Percentiles rank a stretch among this genome's conserved stretches.
These are phyloP conservation scores for Entophlyctis helioformis DNA, from an alignment of 192 early-diverging fungal genomes.

Conservation along the genomic window DNA sequence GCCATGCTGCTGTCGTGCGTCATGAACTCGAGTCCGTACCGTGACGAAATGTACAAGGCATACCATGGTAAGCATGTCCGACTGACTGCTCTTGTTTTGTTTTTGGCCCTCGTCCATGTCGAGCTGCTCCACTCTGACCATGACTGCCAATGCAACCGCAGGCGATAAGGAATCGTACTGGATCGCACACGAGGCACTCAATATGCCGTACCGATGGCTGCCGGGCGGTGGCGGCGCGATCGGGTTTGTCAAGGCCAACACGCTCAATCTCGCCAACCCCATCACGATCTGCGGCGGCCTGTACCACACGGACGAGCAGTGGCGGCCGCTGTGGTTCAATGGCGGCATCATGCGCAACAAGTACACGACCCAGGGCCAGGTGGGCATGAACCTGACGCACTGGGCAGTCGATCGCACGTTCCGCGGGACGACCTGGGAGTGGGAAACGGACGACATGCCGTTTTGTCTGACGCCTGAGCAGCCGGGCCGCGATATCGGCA, in stretches of 20 bases:
- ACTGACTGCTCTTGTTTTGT: slow-evolving; percentile 1
- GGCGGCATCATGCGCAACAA: slow-evolving; percentile 22
- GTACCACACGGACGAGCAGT: slow-evolving; percentile 8
- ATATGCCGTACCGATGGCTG: slow-evolving; percentile 34
- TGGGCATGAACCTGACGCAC: background rate
- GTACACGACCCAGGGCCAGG: background rate
- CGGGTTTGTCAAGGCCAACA: slow-evolving; percentile 13
- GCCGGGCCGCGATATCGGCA: no score
- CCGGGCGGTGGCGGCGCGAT: slow-evolving; percentile 38
- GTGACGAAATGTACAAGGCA: background rate
- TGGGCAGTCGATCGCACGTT: slow-evolving; percentile 4
- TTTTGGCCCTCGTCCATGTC: no score
- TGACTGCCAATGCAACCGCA: background rate
- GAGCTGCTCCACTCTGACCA: no score
- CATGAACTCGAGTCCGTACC: slow-evolving; percentile 16
- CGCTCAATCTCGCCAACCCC: background rate
- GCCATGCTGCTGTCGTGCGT: slow-evolving; percentile 32
- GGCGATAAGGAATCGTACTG: slow-evolving; percentile 61
- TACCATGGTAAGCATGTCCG: background rate
- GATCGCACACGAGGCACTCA: slow-evolving; percentile 43
- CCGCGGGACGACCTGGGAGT: slow-evolving; percentile 10
- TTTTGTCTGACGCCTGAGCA: slow-evolving; percentile 11
- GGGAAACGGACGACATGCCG: slow-evolving; percentile 18
- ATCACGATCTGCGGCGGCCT: slow-evolving; percentile 11
- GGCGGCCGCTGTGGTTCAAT: slow-evolving; percentile 16